Conservation (phyloP, 352 stramenopile genomes). For the Phytophthora multivora region DNA sequence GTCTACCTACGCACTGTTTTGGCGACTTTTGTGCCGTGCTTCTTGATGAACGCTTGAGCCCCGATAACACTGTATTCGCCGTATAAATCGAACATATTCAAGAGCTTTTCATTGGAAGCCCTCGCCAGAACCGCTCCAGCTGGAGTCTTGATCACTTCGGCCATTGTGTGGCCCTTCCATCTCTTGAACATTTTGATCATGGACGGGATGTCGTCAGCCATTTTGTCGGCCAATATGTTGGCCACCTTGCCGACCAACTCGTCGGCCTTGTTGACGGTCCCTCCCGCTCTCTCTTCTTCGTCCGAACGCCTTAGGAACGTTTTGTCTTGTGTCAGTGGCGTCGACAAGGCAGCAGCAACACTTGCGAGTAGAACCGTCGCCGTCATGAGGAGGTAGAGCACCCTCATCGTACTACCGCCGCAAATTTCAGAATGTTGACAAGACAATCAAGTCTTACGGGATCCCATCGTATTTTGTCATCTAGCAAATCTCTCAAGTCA, state of each 20-base stretch:
- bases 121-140: neutral
- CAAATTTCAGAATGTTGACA: neutral
- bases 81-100: conserved; percentile 10
- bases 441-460: neutral
- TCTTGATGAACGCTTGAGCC: neutral
- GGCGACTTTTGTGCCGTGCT: neutral
- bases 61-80: conserved; percentile 1
- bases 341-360: neutral
- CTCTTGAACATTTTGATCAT: conserved; percentile 6
- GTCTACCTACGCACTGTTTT: neutral
- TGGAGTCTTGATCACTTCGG: conserved; percentile 3
- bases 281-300: conserved; percentile 10
- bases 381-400: neutral
- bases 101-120: neutral
- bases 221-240: conserved; percentile 2
- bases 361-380: neutral
- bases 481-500: neutral
- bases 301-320: neutral
- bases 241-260: neutral
- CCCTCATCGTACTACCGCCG: conserved; percentile 8
- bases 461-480: neutral
- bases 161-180: neutral
- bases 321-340: neutral
- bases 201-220: neutral
- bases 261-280: conserved; percentile 6